Evolutionary conservation across 495 filamentous ascomycete species (phyloP).

Genomic region (Hamigera avellanea): DNA sequence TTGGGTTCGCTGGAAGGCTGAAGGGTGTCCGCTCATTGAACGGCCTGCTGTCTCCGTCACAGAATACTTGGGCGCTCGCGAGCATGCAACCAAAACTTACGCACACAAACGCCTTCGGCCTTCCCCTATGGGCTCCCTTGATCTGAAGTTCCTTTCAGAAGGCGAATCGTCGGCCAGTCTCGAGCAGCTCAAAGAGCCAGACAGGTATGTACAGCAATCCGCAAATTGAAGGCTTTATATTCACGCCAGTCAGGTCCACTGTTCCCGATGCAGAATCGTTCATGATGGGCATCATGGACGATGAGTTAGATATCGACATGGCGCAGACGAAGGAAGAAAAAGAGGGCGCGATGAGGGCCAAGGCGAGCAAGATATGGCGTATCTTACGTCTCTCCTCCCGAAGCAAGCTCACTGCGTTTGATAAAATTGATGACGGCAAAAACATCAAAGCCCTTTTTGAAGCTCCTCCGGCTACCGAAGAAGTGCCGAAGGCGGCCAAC

Average conservation of each 20-base stretch:
- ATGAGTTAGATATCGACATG: slow-evolving; percentile 76
- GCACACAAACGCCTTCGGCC: slow-evolving; percentile 53
- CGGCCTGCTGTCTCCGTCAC: slow-evolving; percentile 51
- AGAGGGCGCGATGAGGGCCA: slow-evolving; percentile 49
- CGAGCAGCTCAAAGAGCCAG: slow-evolving; percentile 45
- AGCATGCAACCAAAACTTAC: slow-evolving; percentile 49
- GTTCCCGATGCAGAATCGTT: slow-evolving; percentile 46
- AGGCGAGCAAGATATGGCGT: slow-evolving; percentile 81
- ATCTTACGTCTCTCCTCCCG: slow-evolving; percentile 66
- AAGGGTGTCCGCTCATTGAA: slow-evolving; percentile 80
- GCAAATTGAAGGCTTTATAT: neutral
- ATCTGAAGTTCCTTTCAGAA: slow-evolving; percentile 67
- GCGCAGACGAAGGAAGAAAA: slow-evolving; percentile 60
- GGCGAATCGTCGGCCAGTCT: slow-evolving; percentile 38
- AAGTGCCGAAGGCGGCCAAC: slow-evolving; percentile 13
- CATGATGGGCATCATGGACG: slow-evolving; percentile 49
- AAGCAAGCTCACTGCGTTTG: slow-evolving; percentile 61
- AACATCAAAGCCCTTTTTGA: slow-evolving; percentile 47
- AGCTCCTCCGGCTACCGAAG: slow-evolving; percentile 15
- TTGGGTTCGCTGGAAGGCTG: slow-evolving; percentile 96
- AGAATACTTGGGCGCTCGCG: slow-evolving; percentile 55
- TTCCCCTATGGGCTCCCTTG: slow-evolving; percentile 56
- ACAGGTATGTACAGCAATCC: slow-evolving; percentile 29
- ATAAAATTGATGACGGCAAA: slow-evolving; percentile 74
- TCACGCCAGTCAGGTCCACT: slow-evolving; percentile 19